phyloP scores from a whole-genome alignment of 1,139 yeast genomes.

The Komagataea norvegica region DNA sequence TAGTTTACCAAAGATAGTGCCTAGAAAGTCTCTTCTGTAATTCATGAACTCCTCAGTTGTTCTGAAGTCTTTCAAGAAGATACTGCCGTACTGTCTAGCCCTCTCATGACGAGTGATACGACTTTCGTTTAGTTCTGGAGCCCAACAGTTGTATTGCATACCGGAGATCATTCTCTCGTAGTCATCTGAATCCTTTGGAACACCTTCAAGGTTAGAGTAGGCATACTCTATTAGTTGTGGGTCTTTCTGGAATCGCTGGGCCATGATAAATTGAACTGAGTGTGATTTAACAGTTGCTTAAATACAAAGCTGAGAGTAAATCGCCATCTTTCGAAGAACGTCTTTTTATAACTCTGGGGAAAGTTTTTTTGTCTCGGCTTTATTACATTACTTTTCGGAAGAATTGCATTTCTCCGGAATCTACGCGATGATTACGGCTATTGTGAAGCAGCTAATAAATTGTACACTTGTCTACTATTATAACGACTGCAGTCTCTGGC shows the following conservation, averaged over 20 bases:
- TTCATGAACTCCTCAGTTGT: constrained; percentile 30
- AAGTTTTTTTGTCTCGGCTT: too few relatives aligned
- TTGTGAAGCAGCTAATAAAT: too few relatives aligned
- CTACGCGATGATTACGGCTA: too few relatives aligned
- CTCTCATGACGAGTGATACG: constrained; percentile 33
- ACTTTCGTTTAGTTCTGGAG: constrained; percentile 27
- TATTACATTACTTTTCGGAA: too few relatives aligned
- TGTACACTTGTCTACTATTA: neutral
- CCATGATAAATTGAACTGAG: constrained; percentile 11
- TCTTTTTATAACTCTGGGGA: too few relatives aligned
- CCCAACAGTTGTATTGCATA: constrained; percentile 33
- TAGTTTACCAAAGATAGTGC: constrained; percentile 43
- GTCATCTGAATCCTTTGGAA: constrained; percentile 39
- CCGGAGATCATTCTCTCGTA: constrained; percentile 44
- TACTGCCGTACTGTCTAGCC: constrained; percentile 37
- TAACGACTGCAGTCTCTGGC: constrained; percentile 10
- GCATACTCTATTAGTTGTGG: constrained; percentile 22
- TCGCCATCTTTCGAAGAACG: too few relatives aligned
- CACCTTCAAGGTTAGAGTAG: constrained; percentile 19
- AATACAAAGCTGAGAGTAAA: too few relatives aligned
- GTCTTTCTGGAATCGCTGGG: constrained; percentile 20
- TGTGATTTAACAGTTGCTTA: too few relatives aligned
- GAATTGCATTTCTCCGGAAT: too few relatives aligned
- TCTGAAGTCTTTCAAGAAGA: constrained; percentile 37
- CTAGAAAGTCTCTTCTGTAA: constrained; percentile 37